Evolutionary conservation across 805 yeast species (phyloP), one percentile per base, ranked within the genome.

Genomic region (Grigorovia jiainica): DNA sequence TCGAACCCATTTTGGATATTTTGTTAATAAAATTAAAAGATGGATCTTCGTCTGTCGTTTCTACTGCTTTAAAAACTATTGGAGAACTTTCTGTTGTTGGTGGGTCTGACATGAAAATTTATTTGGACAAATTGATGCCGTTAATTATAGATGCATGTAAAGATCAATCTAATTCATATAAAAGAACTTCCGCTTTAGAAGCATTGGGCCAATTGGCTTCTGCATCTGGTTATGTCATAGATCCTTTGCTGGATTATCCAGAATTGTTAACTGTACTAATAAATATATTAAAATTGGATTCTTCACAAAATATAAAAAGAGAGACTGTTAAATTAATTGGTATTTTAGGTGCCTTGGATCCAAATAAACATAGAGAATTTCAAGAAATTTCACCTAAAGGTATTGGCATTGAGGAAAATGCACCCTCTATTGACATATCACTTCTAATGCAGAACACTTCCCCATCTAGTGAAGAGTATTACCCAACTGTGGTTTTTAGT

Each of bases 281-380:
- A 3, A 80, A 78, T 41, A 85, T 89, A 29, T 65, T 90, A 41
- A 82, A 82, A 49, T 77, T 86, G 46, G 96, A 89, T 54, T 74
- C 78, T 5, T 76, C 94, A 0, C 75, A 82, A 4, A 64, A 73
- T 6, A 78, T 86, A 7, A 75, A 92, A 54, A 68, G 95, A 43
- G 97, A 89, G 59, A 82, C 95, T 0, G 95, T 90, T 1, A 73
- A 87, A 49, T 63, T 90, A 18, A 65, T 89, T 41, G 97, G 97
- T 54, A 87, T 87, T 23, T 65, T 89, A 33, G 97, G 97, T 46
- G 97, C 97, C 0, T 66, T 89, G 38, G 97, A 89, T 61, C 97
- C 97, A 2, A 89, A 89, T 58, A 87, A 84, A 54, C 89, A 85
- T 49, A 76, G 94, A 41, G 95, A 86, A 53, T 84, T 87, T 11